phyloP scores from a whole-genome alignment of 2,329 filamentous ascomycete genomes.

The Verticillium dahliae region DNA sequence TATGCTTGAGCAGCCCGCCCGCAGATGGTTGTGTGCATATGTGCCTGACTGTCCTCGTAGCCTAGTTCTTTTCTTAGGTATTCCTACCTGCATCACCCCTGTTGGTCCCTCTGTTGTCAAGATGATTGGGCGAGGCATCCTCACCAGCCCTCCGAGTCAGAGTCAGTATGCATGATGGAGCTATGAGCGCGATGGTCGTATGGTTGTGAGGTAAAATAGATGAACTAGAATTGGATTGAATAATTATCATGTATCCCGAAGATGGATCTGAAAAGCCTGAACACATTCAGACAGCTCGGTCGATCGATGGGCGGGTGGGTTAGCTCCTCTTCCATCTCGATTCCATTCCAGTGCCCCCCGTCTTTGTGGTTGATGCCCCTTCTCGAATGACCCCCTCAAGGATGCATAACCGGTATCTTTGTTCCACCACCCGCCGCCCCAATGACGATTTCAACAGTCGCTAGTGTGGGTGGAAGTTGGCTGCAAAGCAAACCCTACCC shows the following conservation, averaged over 20 bases:
- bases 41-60: background rate
- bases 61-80: background rate
- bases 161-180: background rate
- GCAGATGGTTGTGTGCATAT: background rate
- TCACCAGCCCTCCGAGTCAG: background rate
- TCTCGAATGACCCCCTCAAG: background rate
- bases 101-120: background rate
- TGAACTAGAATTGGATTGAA: background rate
- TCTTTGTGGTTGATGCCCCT: background rate
- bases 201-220: background rate
- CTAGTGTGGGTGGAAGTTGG: background rate
- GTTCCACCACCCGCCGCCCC: background rate
- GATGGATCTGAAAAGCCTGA: background rate
- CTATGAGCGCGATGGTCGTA: background rate
- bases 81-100: background rate
- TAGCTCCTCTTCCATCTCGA: no score
- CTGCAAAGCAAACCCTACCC: background rate
- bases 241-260: background rate
- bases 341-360: background rate
- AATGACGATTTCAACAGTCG: background rate
- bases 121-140: background rate
- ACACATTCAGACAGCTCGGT: background rate
- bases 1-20: background rate
- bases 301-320: background rate
- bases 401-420: background rate